These are phyloP conservation scores for Phlebiopsis gigantea DNA, from an alignment of 768 basidiomycete species.

Conservation along the genomic window DNA sequence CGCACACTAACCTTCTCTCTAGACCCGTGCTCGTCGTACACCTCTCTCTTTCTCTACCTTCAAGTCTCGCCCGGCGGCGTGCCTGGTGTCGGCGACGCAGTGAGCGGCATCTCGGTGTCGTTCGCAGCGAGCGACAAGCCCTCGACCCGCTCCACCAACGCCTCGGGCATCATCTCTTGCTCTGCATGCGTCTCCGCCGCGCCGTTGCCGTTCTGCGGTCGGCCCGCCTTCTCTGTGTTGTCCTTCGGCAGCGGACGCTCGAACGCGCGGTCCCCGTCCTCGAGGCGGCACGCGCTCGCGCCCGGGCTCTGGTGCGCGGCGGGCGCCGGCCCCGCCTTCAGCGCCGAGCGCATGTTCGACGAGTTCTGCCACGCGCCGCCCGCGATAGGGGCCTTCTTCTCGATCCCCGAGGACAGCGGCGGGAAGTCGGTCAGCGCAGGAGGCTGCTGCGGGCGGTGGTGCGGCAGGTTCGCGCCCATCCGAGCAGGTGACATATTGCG, in stretches of 20 bases:
- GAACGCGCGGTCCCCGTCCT: slow-evolving; percentile 41
- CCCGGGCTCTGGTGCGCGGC: slow-evolving; percentile 15
- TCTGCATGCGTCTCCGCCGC: background rate
- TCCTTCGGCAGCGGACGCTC: slow-evolving; percentile 48
- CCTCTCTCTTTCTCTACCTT: background rate
- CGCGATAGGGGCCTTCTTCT: slow-evolving; percentile 52
- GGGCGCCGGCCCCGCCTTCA: slow-evolving; percentile 32
- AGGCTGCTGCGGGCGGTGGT: slow-evolving; percentile 19
- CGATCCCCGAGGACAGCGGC: slow-evolving; percentile 44
- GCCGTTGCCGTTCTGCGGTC: background rate
- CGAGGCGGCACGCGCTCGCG: slow-evolving; percentile 27
- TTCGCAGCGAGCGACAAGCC: background rate
- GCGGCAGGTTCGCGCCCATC: slow-evolving; percentile 17
- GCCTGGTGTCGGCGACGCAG: background rate
- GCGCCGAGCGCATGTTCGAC: slow-evolving; percentile 44
- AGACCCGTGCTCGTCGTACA: background rate
- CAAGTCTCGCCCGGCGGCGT: background rate
- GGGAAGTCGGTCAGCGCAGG: slow-evolving; percentile 61
- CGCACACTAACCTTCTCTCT: no score
- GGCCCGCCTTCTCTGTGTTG: slow-evolving; percentile 28
- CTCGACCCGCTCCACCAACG: background rate
- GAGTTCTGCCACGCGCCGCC: slow-evolving; percentile 71
- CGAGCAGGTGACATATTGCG: slow-evolving; percentile 36
- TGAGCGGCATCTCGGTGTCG: background rate
- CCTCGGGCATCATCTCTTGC: background rate